These are phyloP conservation scores for Prunus mira DNA, from an alignment of 306 rosid species.

Conservation along the genomic window DNA sequence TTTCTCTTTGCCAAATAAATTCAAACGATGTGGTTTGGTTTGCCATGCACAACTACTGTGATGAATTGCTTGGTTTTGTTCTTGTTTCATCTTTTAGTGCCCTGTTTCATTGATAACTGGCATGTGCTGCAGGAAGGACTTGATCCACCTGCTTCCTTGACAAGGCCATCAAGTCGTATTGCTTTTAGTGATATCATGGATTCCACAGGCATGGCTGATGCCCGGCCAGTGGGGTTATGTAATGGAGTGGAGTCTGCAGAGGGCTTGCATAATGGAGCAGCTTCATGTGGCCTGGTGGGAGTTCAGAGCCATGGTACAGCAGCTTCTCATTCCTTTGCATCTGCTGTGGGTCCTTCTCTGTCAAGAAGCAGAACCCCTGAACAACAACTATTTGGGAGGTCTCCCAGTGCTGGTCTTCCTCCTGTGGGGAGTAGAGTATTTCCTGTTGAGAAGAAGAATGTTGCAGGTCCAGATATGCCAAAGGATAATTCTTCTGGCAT, in stretches of 20 bases:
- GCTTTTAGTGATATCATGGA: constrained; percentile 61
- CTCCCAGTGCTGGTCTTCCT: constrained; percentile 56
- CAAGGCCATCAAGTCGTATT: constrained; percentile 63
- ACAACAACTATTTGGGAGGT: constrained; percentile 59
- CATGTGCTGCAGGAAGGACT: constrained; percentile 67
- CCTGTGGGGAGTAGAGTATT: constrained; percentile 58
- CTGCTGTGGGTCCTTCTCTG: constrained; percentile 57
- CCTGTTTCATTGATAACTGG: constrained; percentile 25
- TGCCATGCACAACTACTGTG: constrained; percentile 11
- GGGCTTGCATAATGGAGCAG: constrained; percentile 51
- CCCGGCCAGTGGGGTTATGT: constrained; percentile 30
- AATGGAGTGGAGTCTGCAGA: constrained; percentile 55
- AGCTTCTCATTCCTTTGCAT: constrained; percentile 48
- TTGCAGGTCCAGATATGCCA: constrained; percentile 40
- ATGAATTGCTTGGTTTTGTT: constrained; percentile 4
- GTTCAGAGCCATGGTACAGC: constrained; percentile 52
- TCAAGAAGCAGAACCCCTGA: constrained; percentile 78
- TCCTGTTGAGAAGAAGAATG: constrained; percentile 44
- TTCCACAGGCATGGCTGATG: constrained; percentile 41
- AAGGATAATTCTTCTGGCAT: constrained; percentile 52
- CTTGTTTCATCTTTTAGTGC: constrained; percentile 16
- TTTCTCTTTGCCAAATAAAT: constrained; percentile 13
- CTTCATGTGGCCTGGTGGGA: constrained; percentile 48
- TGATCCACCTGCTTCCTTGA: constrained; percentile 55
- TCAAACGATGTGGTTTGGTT: constrained; percentile 12